Evolutionary conservation across 2,329 filamentous ascomycete genomes (phyloP).

Genomic region (Xylaria sp.): DNA sequence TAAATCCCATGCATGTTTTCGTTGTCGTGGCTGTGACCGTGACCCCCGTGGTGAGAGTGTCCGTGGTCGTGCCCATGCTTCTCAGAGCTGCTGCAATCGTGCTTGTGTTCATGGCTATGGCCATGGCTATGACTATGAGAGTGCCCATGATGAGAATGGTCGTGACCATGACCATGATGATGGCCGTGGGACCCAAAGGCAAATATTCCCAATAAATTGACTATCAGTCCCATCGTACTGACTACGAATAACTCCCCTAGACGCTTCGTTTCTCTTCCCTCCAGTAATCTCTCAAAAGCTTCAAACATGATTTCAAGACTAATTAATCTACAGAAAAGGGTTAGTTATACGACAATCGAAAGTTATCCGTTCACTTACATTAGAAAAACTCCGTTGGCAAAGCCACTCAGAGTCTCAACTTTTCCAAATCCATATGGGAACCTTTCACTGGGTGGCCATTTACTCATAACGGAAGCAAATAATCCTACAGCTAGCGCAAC

Average conservation of each 20-base stretch:
- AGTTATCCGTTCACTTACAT: conserved; percentile 67
- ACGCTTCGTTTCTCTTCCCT: conserved; percentile 84
- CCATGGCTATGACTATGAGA: conserved; percentile 48
- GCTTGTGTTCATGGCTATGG: conserved; percentile 53
- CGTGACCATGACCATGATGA: conserved; percentile 61
- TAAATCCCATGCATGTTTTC: conserved; percentile 99
- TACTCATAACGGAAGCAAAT: conserved; percentile 92
- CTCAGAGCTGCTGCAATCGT: conserved; percentile 59
- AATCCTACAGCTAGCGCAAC: conserved; percentile 90
- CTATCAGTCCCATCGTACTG: conserved; percentile 83
- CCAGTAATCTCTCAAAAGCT: conserved; percentile 86
- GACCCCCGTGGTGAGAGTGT: conserved; percentile 52
- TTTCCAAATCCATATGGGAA: conserved; percentile 98
- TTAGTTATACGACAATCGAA: conserved; percentile 9
- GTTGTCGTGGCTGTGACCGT: conserved; percentile 76
- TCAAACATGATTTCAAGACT: conserved; percentile 97
- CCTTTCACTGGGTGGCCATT: conserved; percentile 89
- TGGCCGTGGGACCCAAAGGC: conserved; percentile 77
- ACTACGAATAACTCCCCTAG: conserved; percentile 89
- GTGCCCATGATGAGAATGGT: conserved; percentile 42
- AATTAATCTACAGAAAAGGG: conserved; percentile 72
- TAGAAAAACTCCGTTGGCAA: conserved; percentile 94
- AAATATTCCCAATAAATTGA: conserved; percentile 92
- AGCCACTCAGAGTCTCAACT: conserved; percentile 94
- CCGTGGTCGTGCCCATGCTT: conserved; percentile 53